Base-by-base conservation (phyloP, 1,139 yeast species). In the Sugiyamaella sp. region DNA sequence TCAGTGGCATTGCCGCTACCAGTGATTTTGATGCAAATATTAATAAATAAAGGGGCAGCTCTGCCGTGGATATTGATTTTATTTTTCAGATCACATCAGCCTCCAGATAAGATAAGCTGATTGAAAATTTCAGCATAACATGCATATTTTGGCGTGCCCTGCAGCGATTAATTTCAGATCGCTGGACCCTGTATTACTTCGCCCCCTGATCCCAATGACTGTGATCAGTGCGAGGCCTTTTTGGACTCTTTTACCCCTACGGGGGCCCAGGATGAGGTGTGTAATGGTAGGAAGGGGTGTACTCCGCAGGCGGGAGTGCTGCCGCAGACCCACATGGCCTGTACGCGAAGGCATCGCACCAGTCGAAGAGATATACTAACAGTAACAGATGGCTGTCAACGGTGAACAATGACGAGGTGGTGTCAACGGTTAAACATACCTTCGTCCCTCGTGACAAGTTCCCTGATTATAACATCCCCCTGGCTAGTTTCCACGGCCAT, bases 401-500 rank as follows among this genome's bases (percentile, higher is more conserved):
- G 14, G n/a, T n/a, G n/a, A n/a, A n/a, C n/a, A n/a, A n/a, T n/a
- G n/a, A n/a, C n/a, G 35, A 43, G 27, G 44, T n/a, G 20, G 20
- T 4, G 2, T 6, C 32, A 12, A 14, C 22, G 12, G 20, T 20
- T n/a, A 33, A 33, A 22, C 8, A 8, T 8, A 38, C 20, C 10
- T 46, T 47, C 27, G 48, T 46, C 3, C 64, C 84, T 2, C 56
- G 74, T 32, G 45, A 58, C 8, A 54, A 53, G 12, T 71, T 71
- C 40, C 97, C 97, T 0, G 76, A 79, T 29, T 87, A 85, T 66
- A 81, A 82, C 53, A 79, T 90, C 14, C 78, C 84, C 0, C 70
- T 85, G 33, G 82, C 96, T 3, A 91, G 88, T 69, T 89, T 90
- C 72, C 89, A 89, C 63, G 97, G 97, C 12, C 97, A 91, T 67